These are phyloP conservation scores for Abrus pulchellus DNA, from an alignment of 306 rosid species.

Conservation along the genomic window DNA sequence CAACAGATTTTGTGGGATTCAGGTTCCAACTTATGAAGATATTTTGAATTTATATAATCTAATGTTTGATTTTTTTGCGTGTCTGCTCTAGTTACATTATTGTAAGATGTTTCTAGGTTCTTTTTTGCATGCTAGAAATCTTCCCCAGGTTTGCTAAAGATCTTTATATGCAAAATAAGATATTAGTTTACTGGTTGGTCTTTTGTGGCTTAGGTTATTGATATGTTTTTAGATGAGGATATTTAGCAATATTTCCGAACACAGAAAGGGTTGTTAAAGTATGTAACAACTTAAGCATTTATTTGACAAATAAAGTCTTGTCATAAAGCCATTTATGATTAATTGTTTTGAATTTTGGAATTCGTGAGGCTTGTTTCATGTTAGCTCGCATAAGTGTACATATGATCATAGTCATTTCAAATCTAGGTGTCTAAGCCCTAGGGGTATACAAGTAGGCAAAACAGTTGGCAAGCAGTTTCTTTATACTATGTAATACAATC, in stretches of 20 bases:
- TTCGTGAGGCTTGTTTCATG: constrained; percentile 18
- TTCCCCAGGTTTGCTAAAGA: constrained; percentile 36
- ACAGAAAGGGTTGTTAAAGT: constrained; percentile 25
- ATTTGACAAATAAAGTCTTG: constrained; percentile 20
- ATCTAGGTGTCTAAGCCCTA: constrained; percentile 15
- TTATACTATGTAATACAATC: constrained; percentile 18
- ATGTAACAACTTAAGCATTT: constrained; percentile 29
- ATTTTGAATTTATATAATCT: constrained; percentile 34
- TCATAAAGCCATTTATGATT: constrained; percentile 11
- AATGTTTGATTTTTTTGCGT: constrained; percentile 38
- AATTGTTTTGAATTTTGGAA: constrained; percentile 37
- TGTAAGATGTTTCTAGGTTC: constrained; percentile 25
- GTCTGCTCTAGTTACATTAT: constrained; percentile 31
- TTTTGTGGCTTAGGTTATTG: constrained; percentile 26
- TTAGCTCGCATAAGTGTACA: neutral
- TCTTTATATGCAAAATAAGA: neutral
- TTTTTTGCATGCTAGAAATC: constrained; percentile 35
- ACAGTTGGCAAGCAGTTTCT: constrained; percentile 2
- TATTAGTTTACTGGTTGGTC: constrained; percentile 21
- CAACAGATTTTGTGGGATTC: constrained; percentile 88
- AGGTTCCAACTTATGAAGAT: constrained; percentile 62
- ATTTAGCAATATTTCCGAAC: constrained; percentile 23
- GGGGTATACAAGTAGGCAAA: constrained; percentile 19
- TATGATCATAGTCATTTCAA: constrained; percentile 16
- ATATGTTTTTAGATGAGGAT: constrained; percentile 21